Percentiles rank a stretch among this genome's conserved stretches.
These are phyloP conservation scores for Bolboschoenus planiculmis DNA, from an alignment of 176 grass and related monocot species.

Conservation along the genomic window DNA sequence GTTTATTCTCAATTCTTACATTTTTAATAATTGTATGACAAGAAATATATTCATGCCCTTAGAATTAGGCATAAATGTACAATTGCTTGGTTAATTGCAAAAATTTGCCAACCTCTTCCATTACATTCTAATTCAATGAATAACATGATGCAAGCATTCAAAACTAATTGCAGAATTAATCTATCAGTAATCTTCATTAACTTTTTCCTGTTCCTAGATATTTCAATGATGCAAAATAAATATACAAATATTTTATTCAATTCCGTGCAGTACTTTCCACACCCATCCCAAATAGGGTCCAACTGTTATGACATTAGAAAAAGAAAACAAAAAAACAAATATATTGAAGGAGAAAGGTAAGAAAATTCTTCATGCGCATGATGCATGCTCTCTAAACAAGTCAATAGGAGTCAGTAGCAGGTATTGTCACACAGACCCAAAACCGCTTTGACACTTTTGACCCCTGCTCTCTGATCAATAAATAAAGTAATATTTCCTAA, in stretches of 20 bases:
- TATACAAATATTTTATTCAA: neutral
- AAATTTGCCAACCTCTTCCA: neutral
- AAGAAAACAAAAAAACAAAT: neutral
- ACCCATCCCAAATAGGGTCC: neutral
- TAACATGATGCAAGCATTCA: neutral
- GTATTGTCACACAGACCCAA: conserved; percentile 20
- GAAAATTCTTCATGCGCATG: neutral
- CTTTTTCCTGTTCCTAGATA: neutral
- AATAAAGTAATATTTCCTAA: too few species aligned
- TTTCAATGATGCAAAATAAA: neutral
- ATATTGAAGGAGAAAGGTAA: neutral
- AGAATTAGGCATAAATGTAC: too few species aligned
- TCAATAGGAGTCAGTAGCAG: conserved; percentile 31
- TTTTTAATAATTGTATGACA: too few species aligned
- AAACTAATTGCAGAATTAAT: neutral
- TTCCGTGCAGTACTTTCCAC: neutral
- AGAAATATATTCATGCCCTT: neutral
- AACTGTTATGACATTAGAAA: neutral
- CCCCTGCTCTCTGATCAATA: too few species aligned
- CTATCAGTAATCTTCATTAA: neutral
- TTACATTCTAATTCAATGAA: neutral
- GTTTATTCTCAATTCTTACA: too few species aligned
- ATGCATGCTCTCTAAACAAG: conserved; percentile 21
- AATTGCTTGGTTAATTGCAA: neutral
- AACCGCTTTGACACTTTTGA: too few species aligned